Conservation (phyloP, 2,329 filamentous ascomycete genomes). For the Cladosporium sp. region DNA sequence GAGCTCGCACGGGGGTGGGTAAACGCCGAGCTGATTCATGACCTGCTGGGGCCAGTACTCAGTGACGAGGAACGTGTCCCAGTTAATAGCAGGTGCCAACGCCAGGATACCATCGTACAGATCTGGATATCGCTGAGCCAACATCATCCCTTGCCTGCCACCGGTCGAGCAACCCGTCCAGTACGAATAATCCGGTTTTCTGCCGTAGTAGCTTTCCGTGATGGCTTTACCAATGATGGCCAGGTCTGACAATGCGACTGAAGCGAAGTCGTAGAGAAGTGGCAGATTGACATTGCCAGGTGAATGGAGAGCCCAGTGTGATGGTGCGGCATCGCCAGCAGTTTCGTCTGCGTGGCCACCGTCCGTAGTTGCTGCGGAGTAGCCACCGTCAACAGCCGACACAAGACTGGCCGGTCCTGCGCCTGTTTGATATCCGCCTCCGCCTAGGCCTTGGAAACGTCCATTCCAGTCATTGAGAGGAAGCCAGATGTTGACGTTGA, state of each 20-base stretch:
- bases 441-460: constrained; percentile 34
- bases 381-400: constrained; percentile 22
- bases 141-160: constrained; percentile 35
- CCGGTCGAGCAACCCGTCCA: constrained; percentile 37
- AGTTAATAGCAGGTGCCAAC: constrained; percentile 37
- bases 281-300: constrained; percentile 33
- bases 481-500: constrained; percentile 30
- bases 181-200: constrained; percentile 33
- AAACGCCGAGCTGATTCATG: constrained; percentile 28
- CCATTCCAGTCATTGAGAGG: constrained; percentile 31
- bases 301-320: constrained; percentile 23
- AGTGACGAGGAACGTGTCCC: constrained; percentile 26
- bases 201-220: constrained; percentile 30
- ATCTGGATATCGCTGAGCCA: constrained; percentile 35
- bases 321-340: constrained; percentile 10
- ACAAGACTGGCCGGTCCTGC: constrained; percentile 12
- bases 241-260: constrained; percentile 32
- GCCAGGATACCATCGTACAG: constrained; percentile 40
- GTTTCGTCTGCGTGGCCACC: constrained; percentile 10
- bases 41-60: constrained; percentile 30
- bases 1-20: constrained; percentile 32
- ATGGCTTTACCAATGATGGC: constrained; percentile 31
- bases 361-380: constrained; percentile 16
- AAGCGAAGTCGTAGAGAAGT: constrained; percentile 33
- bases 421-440: constrained; percentile 30